Conservation (phyloP, 106 monocot species). For the Chionographis japonica region DNA sequence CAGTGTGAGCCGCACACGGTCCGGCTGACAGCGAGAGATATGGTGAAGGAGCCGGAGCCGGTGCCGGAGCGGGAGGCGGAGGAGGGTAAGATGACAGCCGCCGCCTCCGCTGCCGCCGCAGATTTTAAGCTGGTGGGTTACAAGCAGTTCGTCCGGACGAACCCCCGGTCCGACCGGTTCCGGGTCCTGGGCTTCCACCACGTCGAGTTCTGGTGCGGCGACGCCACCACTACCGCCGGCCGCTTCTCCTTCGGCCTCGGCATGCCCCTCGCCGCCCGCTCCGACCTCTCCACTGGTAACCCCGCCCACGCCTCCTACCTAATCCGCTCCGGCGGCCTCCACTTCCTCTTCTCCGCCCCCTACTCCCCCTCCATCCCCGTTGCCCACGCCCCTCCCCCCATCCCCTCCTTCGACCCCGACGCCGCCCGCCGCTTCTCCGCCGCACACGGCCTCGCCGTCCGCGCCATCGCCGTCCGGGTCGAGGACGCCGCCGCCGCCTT, state of each 20-base stretch:
- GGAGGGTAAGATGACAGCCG: too few relatives aligned
- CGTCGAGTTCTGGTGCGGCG: conserved; percentile 86
- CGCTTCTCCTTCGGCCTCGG: conserved; percentile 92
- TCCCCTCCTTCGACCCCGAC: conserved; percentile 64
- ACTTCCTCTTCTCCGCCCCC: conserved; percentile 76
- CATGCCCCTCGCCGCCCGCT: conserved; percentile 49
- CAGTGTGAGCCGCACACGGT: too few relatives aligned
- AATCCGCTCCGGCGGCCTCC: conserved; percentile 50
- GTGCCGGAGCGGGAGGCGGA: neutral
- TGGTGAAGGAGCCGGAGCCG: neutral
- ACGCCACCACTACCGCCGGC: conserved; percentile 58
- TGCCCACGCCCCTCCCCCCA: conserved; percentile 12
- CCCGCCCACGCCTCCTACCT: conserved; percentile 67
- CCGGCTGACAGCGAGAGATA: too few relatives aligned
- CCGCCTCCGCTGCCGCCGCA: neutral
- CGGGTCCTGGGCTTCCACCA: conserved; percentile 82
- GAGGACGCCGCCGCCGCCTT: conserved; percentile 59
- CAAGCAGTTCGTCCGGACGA: conserved; percentile 60
- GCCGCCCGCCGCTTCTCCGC: conserved; percentile 35
- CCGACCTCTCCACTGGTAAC: conserved; percentile 86
- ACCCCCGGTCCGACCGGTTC: conserved; percentile 66
- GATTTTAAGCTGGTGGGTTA: conserved; percentile 62
- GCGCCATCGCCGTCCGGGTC: conserved; percentile 72
- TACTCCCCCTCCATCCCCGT: conserved; percentile 16
- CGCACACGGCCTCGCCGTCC: conserved; percentile 79